phyloP scores from a whole-genome alignment of 768 basidiomycete genomes.

The Tricholoma bakamatsutake region DNA sequence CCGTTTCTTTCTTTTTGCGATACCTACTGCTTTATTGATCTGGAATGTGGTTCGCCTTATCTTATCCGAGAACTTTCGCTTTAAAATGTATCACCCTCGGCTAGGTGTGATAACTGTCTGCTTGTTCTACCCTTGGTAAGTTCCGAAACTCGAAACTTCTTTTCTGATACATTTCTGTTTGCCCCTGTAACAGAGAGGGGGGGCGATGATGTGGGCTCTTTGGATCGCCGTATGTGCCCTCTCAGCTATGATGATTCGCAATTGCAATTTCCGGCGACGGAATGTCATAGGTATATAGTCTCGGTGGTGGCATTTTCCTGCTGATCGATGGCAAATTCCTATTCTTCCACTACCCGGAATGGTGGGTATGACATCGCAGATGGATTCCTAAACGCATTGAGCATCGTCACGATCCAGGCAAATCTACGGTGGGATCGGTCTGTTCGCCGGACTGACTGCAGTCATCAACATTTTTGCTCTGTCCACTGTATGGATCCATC shows the following conservation, averaged over 20 bases:
- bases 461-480: constrained; percentile 53
- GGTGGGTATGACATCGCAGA: constrained; percentile 31
- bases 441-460: constrained; percentile 46
- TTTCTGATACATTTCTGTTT: constrained; percentile 21
- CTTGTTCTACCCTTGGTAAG: constrained; percentile 68
- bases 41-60: constrained; percentile 24
- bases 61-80: constrained; percentile 13
- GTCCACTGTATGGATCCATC: constrained; percentile 46
- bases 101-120: constrained; percentile 77
- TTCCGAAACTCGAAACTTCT: constrained; percentile 10
- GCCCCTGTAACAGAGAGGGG: constrained; percentile 45
- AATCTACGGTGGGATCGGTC: constrained; percentile 63
- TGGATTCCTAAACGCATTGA: constrained; percentile 23
- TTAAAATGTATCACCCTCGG: constrained; percentile 8
- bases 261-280: neutral
- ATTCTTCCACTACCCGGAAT: constrained; percentile 63
- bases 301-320: constrained; percentile 60
- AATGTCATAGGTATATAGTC: constrained; percentile 50
- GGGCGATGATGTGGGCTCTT: constrained; percentile 67
- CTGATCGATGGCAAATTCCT: constrained; percentile 55
- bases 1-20: constrained; percentile 13
- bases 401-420: constrained; percentile 38
- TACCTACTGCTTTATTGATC: constrained; percentile 13
- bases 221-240: constrained; percentile 47
- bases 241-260: neutral